These are phyloP conservation scores for Thalassiosira livingstoniorum DNA, from an alignment of 352 stramenopile species.

Conservation along the genomic window DNA sequence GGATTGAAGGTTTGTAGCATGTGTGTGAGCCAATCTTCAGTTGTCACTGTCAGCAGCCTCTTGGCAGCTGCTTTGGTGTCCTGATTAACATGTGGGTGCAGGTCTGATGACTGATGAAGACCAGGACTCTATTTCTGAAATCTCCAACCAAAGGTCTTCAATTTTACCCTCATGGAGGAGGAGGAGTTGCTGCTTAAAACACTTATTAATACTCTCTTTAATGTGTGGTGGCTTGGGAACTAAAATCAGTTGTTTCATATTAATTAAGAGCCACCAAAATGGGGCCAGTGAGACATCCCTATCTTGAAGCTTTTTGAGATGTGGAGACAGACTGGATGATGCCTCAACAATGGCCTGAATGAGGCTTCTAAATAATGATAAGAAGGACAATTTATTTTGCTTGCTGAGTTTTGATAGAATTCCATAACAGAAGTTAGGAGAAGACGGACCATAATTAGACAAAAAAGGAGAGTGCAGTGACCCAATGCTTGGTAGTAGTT, in stretches of 20 bases:
- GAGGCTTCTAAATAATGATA: not conserved
- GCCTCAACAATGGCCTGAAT: not conserved
- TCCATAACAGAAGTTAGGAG: not conserved
- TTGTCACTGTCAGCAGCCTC: constrained; percentile 16
- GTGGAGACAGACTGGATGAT: not conserved
- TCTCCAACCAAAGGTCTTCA: not conserved
- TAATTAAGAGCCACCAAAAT: not conserved
- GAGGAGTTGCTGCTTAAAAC: not conserved
- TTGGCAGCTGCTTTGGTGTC: not conserved
- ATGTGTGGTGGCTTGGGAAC: not conserved
- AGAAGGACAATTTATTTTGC: not conserved
- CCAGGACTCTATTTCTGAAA: not conserved
- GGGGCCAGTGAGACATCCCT: not conserved
- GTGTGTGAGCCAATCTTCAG: not conserved
- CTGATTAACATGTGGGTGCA: not conserved
- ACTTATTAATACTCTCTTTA: not conserved
- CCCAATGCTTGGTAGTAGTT: not conserved
- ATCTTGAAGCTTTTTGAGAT: not conserved
- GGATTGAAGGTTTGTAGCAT: not conserved
- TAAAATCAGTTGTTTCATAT: not conserved
- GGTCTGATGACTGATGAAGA: not conserved
- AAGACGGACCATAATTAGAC: not conserved
- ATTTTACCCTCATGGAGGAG: not conserved
- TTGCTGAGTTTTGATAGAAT: not conserved
- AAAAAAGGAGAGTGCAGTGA: not conserved